A percentile compares a stretch with the other conserved stretches of the same genome.
phyloP scores from a whole-genome alignment of 2,329 filamentous ascomycete genomes.

The Alternaria sp. region DNA sequence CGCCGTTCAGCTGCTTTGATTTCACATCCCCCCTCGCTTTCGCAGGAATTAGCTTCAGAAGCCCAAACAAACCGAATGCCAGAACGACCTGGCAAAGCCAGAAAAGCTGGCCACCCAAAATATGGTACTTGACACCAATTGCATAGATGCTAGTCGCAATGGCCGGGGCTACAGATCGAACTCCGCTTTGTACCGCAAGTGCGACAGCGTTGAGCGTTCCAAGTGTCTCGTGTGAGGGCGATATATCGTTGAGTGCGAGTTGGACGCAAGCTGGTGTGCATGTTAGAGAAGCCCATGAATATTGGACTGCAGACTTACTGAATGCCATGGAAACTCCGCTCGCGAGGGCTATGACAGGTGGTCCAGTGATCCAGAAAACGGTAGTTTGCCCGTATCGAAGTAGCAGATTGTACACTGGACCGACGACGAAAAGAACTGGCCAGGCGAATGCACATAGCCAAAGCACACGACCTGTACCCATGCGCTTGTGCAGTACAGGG shows the following conservation, averaged over 20 bases:
- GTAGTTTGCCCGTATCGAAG: constrained; percentile 57
- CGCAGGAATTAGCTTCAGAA: constrained; percentile 37
- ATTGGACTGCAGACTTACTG: constrained; percentile 54
- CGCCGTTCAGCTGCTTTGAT: background rate
- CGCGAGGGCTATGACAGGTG: constrained; percentile 5
- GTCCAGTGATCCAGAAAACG: constrained; percentile 66
- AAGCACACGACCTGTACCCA: constrained; percentile 73
- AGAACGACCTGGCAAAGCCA: constrained; percentile 65
- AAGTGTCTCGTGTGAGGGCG: constrained; percentile 69
- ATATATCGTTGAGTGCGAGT: constrained; percentile 76
- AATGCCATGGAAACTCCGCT: constrained; percentile 42
- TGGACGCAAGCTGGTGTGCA: constrained; percentile 64
- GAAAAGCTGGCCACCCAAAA: constrained; percentile 70
- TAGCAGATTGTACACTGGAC: constrained; percentile 65
- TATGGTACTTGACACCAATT: constrained; percentile 67
- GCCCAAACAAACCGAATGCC: constrained; percentile 26
- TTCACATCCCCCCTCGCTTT: constrained; percentile 32
- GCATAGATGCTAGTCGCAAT: constrained; percentile 74
- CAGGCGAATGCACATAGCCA: constrained; percentile 66
- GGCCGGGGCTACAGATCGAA: constrained; percentile 72
- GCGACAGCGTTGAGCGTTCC: constrained; percentile 76
- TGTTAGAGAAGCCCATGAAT: constrained; percentile 8
- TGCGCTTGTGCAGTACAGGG: constrained; percentile 69
- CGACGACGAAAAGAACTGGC: constrained; percentile 68
- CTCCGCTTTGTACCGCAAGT: constrained; percentile 67